Base-by-base conservation (phyloP, 495 filamentous ascomycete genomes). In the Xylaria sp. region DNA sequence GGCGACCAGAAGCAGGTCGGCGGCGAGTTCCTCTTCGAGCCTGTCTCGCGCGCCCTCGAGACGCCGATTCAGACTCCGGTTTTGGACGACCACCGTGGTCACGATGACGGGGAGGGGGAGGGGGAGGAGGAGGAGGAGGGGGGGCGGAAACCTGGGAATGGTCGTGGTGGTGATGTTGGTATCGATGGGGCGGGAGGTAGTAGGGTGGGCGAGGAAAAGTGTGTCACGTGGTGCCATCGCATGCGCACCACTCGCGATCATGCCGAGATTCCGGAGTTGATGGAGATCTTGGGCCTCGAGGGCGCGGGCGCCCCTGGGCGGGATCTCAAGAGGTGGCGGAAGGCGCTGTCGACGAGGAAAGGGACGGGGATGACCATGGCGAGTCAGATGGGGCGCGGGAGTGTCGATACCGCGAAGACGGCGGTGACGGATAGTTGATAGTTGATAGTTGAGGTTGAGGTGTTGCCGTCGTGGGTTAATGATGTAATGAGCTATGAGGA, bases 161-260 rank as follows among this genome's bases (percentile, higher is more conserved):
- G n/a, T n/a, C n/a, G n/a, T n/a, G n/a, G 12, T 0, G 76, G 70
- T 17, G 72, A 69, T 1, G 69, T 37, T 6, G 33, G 57, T 0
- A 6, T 62, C 1, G 73, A 57, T 50, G 71, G 29, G 53, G 62
- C 26, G 67, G 75, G 65, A 4, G 21, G 33, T 48, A 58, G 21
- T 2, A 37, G 24, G 26, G 33, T 8, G 57, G 74, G 75, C 7
- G 81, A 86, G 73, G 86, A 87, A 52, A 90, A 90, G 76, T 77
- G 80, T 55, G 87, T 92, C 1, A 88, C 87, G 2, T 97, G 94
- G 93, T 94, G 91, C 74, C 92, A 94, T 80, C 86, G 94, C 3
- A 97, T 97, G 93, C 82, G 82, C 74, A 92, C 87, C 65, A 94
- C 92, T 33, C 78, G 93, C 50, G 93, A 94, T 74, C 94, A 97